Evolutionary conservation across 1,284 basidiomycete species (phyloP), one percentile per base, ranked within the genome.

Genomic region (Microbotryomycetes sp.): DNA sequence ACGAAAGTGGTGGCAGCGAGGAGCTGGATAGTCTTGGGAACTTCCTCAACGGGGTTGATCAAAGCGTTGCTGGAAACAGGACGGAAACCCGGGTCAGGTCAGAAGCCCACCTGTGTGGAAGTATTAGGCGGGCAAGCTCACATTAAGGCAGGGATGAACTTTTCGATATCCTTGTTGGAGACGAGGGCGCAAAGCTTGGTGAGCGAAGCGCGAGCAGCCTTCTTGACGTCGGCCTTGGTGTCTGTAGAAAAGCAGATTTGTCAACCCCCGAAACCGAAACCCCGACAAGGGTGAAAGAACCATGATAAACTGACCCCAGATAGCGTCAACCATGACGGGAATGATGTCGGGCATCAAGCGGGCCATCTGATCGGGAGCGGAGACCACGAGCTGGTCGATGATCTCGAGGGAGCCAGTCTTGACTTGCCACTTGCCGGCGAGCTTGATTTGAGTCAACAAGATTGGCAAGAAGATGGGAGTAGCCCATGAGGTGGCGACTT

Each of bases 1-100:
- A 99, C 96, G 86, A 98, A 98, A 78, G 96, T 98, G 79, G 96
- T 98, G 64, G 96, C 87, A 78, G 93, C 93, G 78, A 98, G 92
- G 79, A 97, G 88, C 75, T 84, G 83, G 75, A 98, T 91, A 74
- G 92, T 97, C 76, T 88, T 90, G 74, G 93, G 88, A 68, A 97
- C 94, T 85, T 98, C 92, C 83, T 98, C 94, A 72, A 97, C 92
- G 74, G 96, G 96, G 84, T 98, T 92, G 81, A 97, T 93, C 74
- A 98, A 82, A 77, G 91, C 88, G 79, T 94, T 90, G 80, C 96
- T 93, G 75, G 96, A 85, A 75, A 92, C 93, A 70, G 93, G 94
- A 83, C 96, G 92, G 82, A 93, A 93, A 78, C 77, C 88, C 84
- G 85, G 45, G 52, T 49, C 23, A 22, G 12, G n/a, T 2, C 15